These are phyloP conservation scores for Fusarium heterosporum DNA, from an alignment of 2,329 filamentous ascomycete species.

Conservation along the genomic window DNA sequence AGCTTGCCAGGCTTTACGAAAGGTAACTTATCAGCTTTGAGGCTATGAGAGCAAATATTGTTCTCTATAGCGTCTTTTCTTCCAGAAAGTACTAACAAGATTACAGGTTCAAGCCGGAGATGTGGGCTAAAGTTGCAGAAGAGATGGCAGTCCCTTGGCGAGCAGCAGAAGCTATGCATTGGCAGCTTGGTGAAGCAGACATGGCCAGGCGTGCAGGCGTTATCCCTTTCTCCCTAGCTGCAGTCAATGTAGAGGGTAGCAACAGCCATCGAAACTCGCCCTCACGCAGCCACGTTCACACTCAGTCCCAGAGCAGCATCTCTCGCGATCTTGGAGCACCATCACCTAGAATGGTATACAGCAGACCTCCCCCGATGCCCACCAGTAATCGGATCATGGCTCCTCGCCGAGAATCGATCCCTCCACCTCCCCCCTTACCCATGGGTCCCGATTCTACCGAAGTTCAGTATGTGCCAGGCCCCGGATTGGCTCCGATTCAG, in stretches of 20 bases:
- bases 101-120: conserved; percentile 91
- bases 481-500: conserved; percentile 66
- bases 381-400: conserved; percentile 53
- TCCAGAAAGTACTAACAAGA: conserved; percentile 33
- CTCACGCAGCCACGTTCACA: conserved; percentile 56
- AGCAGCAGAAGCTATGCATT: conserved; percentile 97
- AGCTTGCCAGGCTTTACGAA: conserved; percentile 92
- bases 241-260: conserved; percentile 61
- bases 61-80: not conserved
- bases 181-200: conserved; percentile 92
- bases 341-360: conserved; percentile 57
- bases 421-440: conserved; percentile 47
- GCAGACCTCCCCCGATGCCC: conserved; percentile 51
- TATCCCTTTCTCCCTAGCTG: conserved; percentile 80
- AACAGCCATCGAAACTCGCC: conserved; percentile 55
- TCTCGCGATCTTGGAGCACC: conserved; percentile 58
- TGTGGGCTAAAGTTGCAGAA: conserved; percentile 96
- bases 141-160: conserved; percentile 97
- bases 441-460: conserved; percentile 50
- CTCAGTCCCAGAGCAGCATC: conserved; percentile 60
- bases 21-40: conserved; percentile 67
- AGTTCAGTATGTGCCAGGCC: conserved; percentile 52
- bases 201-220: conserved; percentile 95
- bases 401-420: conserved; percentile 57
- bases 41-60: not conserved